Base-by-base conservation (phyloP, 805 yeast species). In the Metschnikowia cerradonensis region DNA sequence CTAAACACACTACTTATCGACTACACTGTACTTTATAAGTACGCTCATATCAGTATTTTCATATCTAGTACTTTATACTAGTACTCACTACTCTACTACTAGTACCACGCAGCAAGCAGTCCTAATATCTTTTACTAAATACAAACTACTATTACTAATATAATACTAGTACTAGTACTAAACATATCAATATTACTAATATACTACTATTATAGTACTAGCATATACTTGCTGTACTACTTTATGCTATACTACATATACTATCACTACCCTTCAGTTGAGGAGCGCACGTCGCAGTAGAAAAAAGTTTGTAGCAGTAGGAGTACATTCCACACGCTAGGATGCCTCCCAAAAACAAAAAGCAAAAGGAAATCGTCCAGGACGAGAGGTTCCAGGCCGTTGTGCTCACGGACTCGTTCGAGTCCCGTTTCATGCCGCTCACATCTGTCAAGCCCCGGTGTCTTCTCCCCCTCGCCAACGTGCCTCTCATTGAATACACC, bases 401-500 rank as follows among this genome's bases (percentile, higher is more conserved):
- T 52, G 96, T 94, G 20, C 79, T 94, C 59, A 89, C 96, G 14
- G 99, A 94, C 69, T 88, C 97, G 19, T 94, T 88, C 61, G 88
- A 91, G 67, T 86, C 94, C 1, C 77, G 96, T 60, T 94, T 94
- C 68, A 84, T 87, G 88, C 99, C 99, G 7, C 74, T 94, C 57
- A 88, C 97, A 0, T 78, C 89, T 2, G 83, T 82, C 17, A 82
- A 76, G 55, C 99, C 99, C 37, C 79, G 99, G 66, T 94, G 99
- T 71, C 75, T 94, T 39, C 74, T 94, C 54, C 97, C 97, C 2
- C 71, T 94, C 51, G 97, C 96, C 30, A 92, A 91, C 63, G 89
- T 89, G 17, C 99, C 99, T 8, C 77, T 94, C 62, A 82, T 94
- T 54, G 98, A 94, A 66, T 94, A 94, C 67, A 94, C 99, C 2